phyloP scores from a whole-genome alignment of 2,329 filamentous ascomycete species.

The Nemania abortiva region DNA sequence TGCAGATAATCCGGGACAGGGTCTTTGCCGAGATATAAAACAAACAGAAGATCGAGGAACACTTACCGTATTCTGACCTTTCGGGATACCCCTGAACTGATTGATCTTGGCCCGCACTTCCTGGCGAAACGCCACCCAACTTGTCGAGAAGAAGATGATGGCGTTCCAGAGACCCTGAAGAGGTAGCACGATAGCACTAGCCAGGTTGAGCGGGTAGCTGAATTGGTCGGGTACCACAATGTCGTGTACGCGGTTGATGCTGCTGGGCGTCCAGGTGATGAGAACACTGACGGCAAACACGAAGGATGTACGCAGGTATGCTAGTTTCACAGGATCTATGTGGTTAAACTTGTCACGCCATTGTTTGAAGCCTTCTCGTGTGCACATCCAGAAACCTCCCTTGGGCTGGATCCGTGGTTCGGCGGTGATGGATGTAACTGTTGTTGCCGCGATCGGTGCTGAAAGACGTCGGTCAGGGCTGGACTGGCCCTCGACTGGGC shows the following conservation, averaged over 20 bases:
- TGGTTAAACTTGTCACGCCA: slow-evolving; percentile 52
- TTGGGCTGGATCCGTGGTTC: slow-evolving; percentile 41
- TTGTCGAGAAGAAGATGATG: slow-evolving; percentile 80
- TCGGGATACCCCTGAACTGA: slow-evolving; percentile 45
- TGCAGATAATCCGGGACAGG: neutral
- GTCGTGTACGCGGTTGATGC: slow-evolving; percentile 79
- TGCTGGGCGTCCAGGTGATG: slow-evolving; percentile 74
- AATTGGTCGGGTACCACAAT: slow-evolving; percentile 65
- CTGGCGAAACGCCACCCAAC: slow-evolving; percentile 58
- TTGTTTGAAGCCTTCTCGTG: slow-evolving; percentile 42
- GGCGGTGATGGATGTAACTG: slow-evolving; percentile 50
- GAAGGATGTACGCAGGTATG: slow-evolving; percentile 71
- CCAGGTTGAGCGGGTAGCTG: slow-evolving; percentile 75
- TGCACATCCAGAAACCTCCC: slow-evolving; percentile 32
- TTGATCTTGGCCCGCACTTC: slow-evolving; percentile 43
- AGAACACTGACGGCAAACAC: slow-evolving; percentile 71
- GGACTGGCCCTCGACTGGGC: slow-evolving; percentile 41
- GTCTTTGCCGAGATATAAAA: neutral
- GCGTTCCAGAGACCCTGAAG: slow-evolving; percentile 86
- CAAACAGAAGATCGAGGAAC: neutral
- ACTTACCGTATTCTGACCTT: slow-evolving; percentile 40
- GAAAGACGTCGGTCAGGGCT: slow-evolving; percentile 25
- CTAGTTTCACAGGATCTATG: slow-evolving; percentile 70
- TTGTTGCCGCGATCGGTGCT: slow-evolving; percentile 42
- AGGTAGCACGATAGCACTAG: slow-evolving; percentile 78